phyloP scores from a whole-genome alignment of 306 rosid species.

The Castanea sativa region DNA sequence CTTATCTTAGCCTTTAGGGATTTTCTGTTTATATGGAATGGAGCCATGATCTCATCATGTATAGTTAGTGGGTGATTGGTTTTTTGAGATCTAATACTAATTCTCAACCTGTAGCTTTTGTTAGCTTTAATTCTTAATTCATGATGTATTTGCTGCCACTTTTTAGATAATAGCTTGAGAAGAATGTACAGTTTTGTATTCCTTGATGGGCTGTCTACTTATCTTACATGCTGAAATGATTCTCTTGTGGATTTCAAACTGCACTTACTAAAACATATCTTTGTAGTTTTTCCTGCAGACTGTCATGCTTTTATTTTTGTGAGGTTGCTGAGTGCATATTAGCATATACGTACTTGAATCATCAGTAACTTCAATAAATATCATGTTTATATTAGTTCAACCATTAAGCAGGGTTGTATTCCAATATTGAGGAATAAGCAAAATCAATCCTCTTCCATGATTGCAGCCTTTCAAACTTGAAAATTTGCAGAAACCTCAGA shows the following conservation, averaged over 20 bases:
- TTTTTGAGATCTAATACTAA: slow-evolving; percentile 6
- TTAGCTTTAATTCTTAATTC: slow-evolving; percentile 17
- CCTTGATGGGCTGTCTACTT: background rate
- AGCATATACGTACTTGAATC: no score
- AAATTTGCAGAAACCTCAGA: no score
- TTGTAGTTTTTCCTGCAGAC: no score
- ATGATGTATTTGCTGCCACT: slow-evolving; percentile 24
- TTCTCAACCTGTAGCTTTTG: slow-evolving; percentile 12
- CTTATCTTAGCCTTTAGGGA: background rate
- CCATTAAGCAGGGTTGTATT: background rate
- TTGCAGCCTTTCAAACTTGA: no score
- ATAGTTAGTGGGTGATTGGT: background rate
- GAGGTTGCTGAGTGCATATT: no score
- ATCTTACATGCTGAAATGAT: background rate
- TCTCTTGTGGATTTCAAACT: no score
- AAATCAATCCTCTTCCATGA: no score
- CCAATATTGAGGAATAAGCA: background rate
- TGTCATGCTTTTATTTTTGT: no score
- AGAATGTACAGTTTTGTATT: background rate
- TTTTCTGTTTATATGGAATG: background rate
- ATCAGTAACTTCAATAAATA: background rate
- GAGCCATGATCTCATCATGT: background rate
- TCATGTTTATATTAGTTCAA: background rate
- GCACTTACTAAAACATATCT: no score
- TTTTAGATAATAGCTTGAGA: slow-evolving; percentile 15